Evolutionary conservation across 1,284 basidiomycete genomes (phyloP), one percentile per base, ranked within the genome.

Genomic region (Paramarasmius palmivorus): DNA sequence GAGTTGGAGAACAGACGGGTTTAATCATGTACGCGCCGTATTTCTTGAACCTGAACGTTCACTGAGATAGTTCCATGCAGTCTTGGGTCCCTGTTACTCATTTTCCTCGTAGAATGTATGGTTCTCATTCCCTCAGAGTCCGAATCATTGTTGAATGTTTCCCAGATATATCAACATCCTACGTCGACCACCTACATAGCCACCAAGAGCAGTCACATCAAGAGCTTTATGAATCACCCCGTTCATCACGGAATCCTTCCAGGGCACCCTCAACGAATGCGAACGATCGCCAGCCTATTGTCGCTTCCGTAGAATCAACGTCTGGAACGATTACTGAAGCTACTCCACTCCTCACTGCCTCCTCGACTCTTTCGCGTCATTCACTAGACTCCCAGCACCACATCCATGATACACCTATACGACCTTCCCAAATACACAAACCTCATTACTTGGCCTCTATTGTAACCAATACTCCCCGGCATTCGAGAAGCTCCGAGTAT

Each of bases 61-160:
- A n/a, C n/a, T n/a, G n/a, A n/a, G n/a, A n/a, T n/a, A n/a, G n/a
- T 9, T 1, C 34, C 50, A 23, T 41, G 20, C 56, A n/a, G 88
- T 15, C 68, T 91, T 14, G 68, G 67, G 22, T 87, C 88, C 0
- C 65, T 92, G 8, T 67, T 91, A 34, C 61, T 74, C 12, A 91
- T 92, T 46, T 92, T 92, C 65, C 67, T 90, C 8, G 69, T 92
- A 26, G 89, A 92, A 81, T 92, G 89, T 86, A 64, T 42, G 85
- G 45, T 72, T 4, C 34, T 47, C 15, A 50, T 47, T 37, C 8
- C 48, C 29, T 6, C 12, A 25, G n/a, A 32, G 32, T 40, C 36
- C 26, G 32, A 38, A 32, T 32, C 25, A 49, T 15, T 40, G 53
- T 53, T 50, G 61, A 46, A 41, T 40, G 3, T 4, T 35, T 26